Percentiles rank a stretch among this genome's conserved stretches.
phyloP scores from a whole-genome alignment of 176 grass and related monocot genomes.

The Puccinellia tenuiflora region DNA sequence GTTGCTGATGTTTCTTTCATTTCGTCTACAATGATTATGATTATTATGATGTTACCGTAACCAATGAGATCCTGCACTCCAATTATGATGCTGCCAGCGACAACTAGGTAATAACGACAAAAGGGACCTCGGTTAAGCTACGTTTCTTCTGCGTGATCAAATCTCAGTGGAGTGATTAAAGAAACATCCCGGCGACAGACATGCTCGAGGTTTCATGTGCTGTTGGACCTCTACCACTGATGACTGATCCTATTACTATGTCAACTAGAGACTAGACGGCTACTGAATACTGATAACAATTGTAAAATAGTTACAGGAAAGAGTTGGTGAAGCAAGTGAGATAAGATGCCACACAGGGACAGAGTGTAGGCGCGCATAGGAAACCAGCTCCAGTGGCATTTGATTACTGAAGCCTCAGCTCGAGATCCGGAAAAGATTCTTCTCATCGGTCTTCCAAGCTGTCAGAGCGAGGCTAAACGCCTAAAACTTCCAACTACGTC shows the following conservation, averaged over 20 bases:
- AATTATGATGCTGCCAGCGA: conserved; percentile 28
- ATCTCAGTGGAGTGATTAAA: conserved; percentile 30
- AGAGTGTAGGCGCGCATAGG: neutral
- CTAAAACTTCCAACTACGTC: conserved; percentile 1
- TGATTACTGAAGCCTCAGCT: conserved; percentile 27
- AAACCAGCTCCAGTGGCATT: conserved; percentile 23
- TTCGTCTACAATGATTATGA: conserved; percentile 17
- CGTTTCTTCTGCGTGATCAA: conserved; percentile 9
- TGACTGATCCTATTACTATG: too few relatives aligned
- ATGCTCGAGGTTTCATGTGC: conserved; percentile 61
- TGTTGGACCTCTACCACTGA: too few relatives aligned
- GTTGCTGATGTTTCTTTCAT: neutral
- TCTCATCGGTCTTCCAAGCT: conserved; percentile 36
- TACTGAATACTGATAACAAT: neutral
- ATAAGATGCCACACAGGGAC: neutral
- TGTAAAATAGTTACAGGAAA: conserved; percentile 18
- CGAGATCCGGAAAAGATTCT: conserved; percentile 51
- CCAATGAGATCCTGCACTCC: neutral
- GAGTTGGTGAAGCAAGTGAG: neutral
- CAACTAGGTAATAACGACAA: conserved; percentile 16
- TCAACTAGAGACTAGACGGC: too few relatives aligned
- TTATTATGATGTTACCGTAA: neutral
- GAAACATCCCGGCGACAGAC: conserved; percentile 38
- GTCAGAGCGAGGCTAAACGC: conserved; percentile 1
- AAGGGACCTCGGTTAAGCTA: conserved; percentile 14